phyloP scores from a whole-genome alignment of 768 basidiomycete genomes.

The Boletus speciosus region DNA sequence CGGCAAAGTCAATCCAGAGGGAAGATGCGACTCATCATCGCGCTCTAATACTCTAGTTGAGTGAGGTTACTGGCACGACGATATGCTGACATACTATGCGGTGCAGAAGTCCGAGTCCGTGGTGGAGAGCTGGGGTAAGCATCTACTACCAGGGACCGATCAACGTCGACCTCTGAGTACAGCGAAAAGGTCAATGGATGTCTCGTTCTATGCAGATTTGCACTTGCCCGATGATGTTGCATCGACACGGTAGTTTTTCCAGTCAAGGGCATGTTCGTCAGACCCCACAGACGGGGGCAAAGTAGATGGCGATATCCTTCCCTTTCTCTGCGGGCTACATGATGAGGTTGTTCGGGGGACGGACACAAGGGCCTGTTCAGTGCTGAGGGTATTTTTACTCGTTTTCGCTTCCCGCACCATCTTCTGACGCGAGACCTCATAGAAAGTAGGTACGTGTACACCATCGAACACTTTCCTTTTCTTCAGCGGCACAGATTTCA shows the following conservation, averaged over 20 bases:
- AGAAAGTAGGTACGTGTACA: slow-evolving; percentile 27
- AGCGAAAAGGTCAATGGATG: background rate
- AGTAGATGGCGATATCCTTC: background rate
- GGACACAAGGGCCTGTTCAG: background rate
- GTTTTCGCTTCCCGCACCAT: background rate
- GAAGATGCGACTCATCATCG: background rate
- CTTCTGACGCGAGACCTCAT: slow-evolving; percentile 14
- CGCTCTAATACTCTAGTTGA: slow-evolving; percentile 1
- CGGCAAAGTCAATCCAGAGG: background rate
- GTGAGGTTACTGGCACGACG: background rate
- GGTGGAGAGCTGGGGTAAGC: slow-evolving; percentile 9
- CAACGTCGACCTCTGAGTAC: slow-evolving; percentile 20
- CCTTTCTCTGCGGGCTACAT: background rate
- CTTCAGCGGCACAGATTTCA: slow-evolving; percentile 22
- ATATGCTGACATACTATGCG: slow-evolving; percentile 8
- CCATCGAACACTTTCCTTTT: slow-evolving; percentile 29
- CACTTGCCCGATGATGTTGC: slow-evolving; percentile 21
- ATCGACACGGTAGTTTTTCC: slow-evolving; percentile 28
- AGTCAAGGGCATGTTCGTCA: slow-evolving; percentile 28
- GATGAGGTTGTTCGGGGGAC: background rate
- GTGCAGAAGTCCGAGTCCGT: background rate
- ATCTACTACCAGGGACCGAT: slow-evolving; percentile 16
- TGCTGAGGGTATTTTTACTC: background rate
- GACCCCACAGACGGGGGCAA: slow-evolving; percentile 6
- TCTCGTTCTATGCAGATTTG: background rate